A percentile compares a stretch with the other conserved stretches of the same genome.
Evolutionary conservation across 1,284 basidiomycete species (phyloP).

Genomic region (Malassezia equina): DNA sequence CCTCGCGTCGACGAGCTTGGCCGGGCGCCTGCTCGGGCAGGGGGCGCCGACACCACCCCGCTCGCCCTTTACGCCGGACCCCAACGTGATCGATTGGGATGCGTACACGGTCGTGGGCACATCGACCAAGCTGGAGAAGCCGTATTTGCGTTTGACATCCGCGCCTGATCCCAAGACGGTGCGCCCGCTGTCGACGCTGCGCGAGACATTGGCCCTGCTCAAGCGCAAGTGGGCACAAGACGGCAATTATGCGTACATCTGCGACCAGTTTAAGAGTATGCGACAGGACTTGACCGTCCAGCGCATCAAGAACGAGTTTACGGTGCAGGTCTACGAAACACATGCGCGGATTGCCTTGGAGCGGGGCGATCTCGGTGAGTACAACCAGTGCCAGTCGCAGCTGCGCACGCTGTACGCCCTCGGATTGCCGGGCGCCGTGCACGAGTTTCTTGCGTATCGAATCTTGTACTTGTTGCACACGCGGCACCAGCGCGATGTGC

Average conservation of each 20-base stretch:
- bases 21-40: constrained; percentile 18
- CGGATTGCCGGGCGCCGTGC: constrained; percentile 74
- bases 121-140: constrained; percentile 78
- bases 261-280: constrained; percentile 94
- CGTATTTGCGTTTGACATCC: constrained; percentile 86
- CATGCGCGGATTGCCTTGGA: constrained; percentile 94
- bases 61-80: constrained; percentile 19
- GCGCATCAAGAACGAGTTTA: constrained; percentile 97
- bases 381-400: constrained; percentile 92
- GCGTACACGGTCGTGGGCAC: constrained; percentile 87
- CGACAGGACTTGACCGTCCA: constrained; percentile 98
- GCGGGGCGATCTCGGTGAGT: constrained; percentile 95
- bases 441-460: constrained; percentile 94
- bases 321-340: constrained; percentile 92
- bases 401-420: constrained; percentile 82
- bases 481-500: constrained; percentile 90
- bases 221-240: constrained; percentile 81
- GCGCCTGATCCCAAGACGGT: constrained; percentile 91
- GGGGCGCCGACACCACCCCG: constrained; percentile 2
- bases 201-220: constrained; percentile 73
- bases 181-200: constrained; percentile 72
- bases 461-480: constrained; percentile 93
- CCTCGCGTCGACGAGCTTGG: constrained; percentile 26
- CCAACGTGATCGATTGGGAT: constrained; percentile 88
- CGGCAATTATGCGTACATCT: constrained; percentile 79